These are phyloP conservation scores for Deinandra increscens DNA, from an alignment of 129 eudicot species.

Conservation along the genomic window DNA sequence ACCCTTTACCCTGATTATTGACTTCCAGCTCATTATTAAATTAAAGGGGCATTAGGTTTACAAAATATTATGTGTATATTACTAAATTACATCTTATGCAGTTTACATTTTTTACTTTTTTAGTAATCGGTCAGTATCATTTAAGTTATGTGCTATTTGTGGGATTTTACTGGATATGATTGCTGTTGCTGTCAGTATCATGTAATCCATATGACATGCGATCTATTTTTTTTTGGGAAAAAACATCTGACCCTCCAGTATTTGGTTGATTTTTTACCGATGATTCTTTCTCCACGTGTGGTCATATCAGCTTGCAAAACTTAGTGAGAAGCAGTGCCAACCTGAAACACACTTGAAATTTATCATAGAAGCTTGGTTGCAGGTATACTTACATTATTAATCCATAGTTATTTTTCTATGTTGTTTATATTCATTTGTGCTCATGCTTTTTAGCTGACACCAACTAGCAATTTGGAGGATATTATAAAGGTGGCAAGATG, in stretches of 20 bases:
- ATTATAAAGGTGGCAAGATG: not conserved
- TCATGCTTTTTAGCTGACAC: not conserved
- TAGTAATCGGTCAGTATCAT: no score
- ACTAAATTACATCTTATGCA: not conserved
- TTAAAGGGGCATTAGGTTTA: not conserved
- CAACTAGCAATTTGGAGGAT: not conserved
- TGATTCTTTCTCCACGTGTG: not conserved
- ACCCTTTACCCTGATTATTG: not conserved
- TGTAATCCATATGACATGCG: not conserved
- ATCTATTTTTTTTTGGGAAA: not conserved
- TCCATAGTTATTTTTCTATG: not conserved
- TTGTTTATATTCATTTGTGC: not conserved
- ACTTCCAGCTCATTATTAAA: not conserved
- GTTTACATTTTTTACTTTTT: not conserved
- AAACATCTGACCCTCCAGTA: not conserved
- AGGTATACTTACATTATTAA: constrained; percentile 36
- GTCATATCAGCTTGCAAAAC: constrained; percentile 53
- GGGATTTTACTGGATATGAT: not conserved
- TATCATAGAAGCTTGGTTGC: constrained; percentile 72
- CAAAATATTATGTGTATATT: not conserved
- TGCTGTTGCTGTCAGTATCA: not conserved
- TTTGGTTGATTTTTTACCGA: constrained; percentile 1
- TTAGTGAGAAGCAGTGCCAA: constrained; percentile 52
- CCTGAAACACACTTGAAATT: constrained; percentile 72
- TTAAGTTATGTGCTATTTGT: not conserved